phyloP scores from a whole-genome alignment of 2,329 filamentous ascomycete species.

The Cyphellophora attinorum region DNA sequence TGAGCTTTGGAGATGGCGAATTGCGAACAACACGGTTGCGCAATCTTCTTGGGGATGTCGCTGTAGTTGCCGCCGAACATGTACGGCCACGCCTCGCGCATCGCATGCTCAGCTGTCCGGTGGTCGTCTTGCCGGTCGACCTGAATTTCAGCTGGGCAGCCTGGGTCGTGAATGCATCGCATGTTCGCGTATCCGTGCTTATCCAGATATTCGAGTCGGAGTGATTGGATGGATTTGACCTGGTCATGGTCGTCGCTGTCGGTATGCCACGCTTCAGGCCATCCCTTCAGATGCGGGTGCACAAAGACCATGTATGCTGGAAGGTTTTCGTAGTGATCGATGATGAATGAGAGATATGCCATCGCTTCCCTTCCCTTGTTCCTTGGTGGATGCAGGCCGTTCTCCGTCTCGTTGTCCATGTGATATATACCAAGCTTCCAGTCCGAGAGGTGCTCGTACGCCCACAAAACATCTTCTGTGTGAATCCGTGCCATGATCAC shows the following conservation, averaged over 20 bases:
- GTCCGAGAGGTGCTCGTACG: conserved; percentile 32
- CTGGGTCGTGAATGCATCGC: conserved; percentile 50
- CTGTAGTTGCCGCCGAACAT: conserved; percentile 21
- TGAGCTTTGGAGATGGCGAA: conserved; percentile 51
- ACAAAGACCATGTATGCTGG: conserved; percentile 39
- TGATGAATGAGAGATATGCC: conserved; percentile 38
- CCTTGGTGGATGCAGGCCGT: conserved; percentile 17
- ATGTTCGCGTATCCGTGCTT: conserved; percentile 51
- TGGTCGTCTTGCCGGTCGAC: conserved; percentile 20
- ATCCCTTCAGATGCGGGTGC: conserved; percentile 26
- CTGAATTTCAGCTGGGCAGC: conserved; percentile 29
- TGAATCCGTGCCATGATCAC: conserved; percentile 36
- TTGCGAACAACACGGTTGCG: conserved; percentile 57
- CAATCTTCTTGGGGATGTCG: conserved; percentile 25
- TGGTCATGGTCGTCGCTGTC: conserved; percentile 46
- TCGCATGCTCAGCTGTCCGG: conserved; percentile 26
- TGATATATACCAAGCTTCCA: conserved; percentile 37
- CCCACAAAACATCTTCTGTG: conserved; percentile 35
- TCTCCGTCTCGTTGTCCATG: conserved; percentile 5
- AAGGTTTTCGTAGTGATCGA: conserved; percentile 31
- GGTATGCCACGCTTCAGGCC: conserved; percentile 39
- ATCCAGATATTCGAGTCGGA: conserved; percentile 43
- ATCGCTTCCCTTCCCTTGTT: conserved; percentile 39
- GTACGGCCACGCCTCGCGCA: conserved; percentile 26
- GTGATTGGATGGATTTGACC: conserved; percentile 39